Base-by-base conservation (phyloP, 768 basidiomycete species). In the Dentipellis fragilis region DNA sequence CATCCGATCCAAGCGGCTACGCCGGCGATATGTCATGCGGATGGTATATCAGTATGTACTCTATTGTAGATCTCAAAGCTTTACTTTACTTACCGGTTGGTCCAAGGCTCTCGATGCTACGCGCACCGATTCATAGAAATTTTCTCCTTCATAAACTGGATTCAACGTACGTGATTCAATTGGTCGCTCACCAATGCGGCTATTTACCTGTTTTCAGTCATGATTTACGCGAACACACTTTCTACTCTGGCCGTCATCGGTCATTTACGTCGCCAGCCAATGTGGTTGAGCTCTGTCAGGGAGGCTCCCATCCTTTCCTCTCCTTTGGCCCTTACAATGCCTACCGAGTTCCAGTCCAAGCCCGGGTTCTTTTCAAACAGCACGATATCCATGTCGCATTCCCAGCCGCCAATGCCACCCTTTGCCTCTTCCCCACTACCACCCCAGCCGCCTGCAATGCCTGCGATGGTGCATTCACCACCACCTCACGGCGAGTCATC, bases 201-300 rank as follows among this genome's bases (percentile, higher is more conserved):
- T 9, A 16, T 17, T 16, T 45, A 19, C n/a, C 16, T 23, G 2
- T 49, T 23, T 22, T 12, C 51, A 51, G 51, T 51, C 8, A 51
- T 51, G 51, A 19, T 51, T 34, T 51, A 51, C 51, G 37, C 51
- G 19, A 51, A 51, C 36, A 51, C 51, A 5, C 51, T 51, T 35
- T 51, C 36, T 35, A 51, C 51, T 9, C 51, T 51, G n/a, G 51
- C 51, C 22, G 16, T 38, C 17, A 51, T 51, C 14, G 37, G 37
- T 19, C 51, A 51, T 14, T n/a, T 51, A 9, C 51, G 51, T 10
- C 12, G 37, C 35, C 51, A 51, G 34, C 51, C 34, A 35, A 51
- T 51, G 12, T 51, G 51, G 51, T 35, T 51, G 17, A 36, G n/a
- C 19, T 21, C 35, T 35, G 35, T 51, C n/a, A 9, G 35, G 3